A percentile compares a stretch with the other conserved stretches of the same genome.
Conservation (phyloP, 768 basidiomycete species). For the Russula vinacea region DNA sequence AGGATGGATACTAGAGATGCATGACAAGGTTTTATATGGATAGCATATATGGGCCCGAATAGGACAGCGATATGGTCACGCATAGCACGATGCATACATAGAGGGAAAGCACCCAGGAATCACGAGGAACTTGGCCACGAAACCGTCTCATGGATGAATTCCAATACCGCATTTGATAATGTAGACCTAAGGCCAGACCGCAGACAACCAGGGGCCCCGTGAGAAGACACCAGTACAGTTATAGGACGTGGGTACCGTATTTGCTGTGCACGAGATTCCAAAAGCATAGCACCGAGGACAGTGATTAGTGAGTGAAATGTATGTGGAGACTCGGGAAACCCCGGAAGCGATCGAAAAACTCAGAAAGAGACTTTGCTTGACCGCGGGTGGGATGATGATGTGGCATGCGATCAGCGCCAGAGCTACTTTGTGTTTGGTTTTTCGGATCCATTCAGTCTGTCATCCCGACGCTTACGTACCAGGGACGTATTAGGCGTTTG, state of each 20-base stretch:
- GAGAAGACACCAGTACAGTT: background rate
- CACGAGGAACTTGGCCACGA: constrained; percentile 11
- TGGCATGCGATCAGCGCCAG: background rate
- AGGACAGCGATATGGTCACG: background rate
- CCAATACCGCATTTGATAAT: background rate
- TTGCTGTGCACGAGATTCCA: background rate
- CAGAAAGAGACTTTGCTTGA: too few relatives aligned
- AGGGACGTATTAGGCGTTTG: too few relatives aligned
- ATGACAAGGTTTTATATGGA: constrained; percentile 2
- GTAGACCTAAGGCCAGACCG: background rate
- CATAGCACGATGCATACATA: background rate
- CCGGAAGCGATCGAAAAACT: background rate
- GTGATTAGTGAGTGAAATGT: too few relatives aligned
- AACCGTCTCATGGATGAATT: constrained; percentile 1
- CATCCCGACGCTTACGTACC: too few relatives aligned
- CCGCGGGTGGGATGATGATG: too few relatives aligned
- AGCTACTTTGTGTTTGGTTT: too few relatives aligned
- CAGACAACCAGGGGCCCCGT: background rate
- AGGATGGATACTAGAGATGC: background rate
- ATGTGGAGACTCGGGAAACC: too few relatives aligned
- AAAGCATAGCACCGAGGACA: background rate
- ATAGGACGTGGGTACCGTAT: background rate
- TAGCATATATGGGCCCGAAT: constrained; percentile 8
- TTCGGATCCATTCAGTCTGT: too few relatives aligned
- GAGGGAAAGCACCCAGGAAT: background rate